Percentiles rank a stretch among this genome's conserved stretches.
Conservation (phyloP, 163 green algal genomes). For the Chloromonas sp. region DNA sequence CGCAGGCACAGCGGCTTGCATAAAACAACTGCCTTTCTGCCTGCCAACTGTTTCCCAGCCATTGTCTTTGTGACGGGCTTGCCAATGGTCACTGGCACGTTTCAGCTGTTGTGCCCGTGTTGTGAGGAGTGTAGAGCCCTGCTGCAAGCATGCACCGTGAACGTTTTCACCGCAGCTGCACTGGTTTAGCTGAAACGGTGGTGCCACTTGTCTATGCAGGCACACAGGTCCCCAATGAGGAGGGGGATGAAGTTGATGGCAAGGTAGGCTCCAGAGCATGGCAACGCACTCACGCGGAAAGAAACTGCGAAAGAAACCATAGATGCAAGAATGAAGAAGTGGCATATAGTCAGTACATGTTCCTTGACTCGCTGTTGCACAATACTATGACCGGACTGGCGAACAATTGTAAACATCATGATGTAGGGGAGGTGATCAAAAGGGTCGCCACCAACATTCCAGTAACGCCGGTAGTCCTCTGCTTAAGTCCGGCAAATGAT, state of each 20-base stretch:
- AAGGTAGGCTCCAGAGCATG: neutral
- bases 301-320: too few species aligned
- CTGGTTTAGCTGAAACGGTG: neutral
- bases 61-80: neutral
- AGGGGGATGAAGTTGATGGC: constrained; percentile 3
- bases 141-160: neutral
- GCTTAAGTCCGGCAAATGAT: neutral
- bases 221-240: constrained; percentile 11
- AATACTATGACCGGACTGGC: too few species aligned
- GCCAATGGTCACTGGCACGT: too few species aligned
- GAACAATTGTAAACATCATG: too few species aligned
- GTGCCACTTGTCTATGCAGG: neutral
- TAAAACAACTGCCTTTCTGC: neutral
- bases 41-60: neutral
- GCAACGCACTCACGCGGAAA: too few species aligned
- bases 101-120: too few species aligned
- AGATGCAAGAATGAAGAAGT: too few species aligned
- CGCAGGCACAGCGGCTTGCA: neutral
- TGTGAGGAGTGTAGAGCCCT: too few species aligned
- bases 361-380: neutral
- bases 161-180: neutral
- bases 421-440: too few species aligned
- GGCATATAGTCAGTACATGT: neutral
- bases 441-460: too few species aligned
- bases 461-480: neutral